Evolutionary conservation across 345 rosid genomes (phyloP).

Genomic region (Camelina neglecta): DNA sequence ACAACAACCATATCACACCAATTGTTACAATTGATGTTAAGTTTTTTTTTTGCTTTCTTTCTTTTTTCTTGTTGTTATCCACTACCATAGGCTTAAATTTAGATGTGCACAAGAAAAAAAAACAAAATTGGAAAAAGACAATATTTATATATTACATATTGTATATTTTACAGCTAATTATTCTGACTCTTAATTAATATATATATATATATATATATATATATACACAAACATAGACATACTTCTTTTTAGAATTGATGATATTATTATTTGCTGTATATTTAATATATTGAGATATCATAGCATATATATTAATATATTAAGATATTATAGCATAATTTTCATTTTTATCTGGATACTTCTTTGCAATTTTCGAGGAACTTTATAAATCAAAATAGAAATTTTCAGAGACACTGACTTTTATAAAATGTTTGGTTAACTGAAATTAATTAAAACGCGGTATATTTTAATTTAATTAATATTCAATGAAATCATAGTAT

Average conservation of each 20-base stretch:
- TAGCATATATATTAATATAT: background rate
- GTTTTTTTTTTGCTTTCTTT: slow-evolving; percentile 12
- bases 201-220: background rate
- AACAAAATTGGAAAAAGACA: slow-evolving; percentile 14
- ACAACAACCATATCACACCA: slow-evolving; percentile 22
- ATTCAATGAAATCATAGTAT: slow-evolving; percentile 2
- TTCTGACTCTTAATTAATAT: background rate
- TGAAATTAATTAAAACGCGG: slow-evolving; percentile 13
- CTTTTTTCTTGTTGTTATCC: slow-evolving; percentile 33
- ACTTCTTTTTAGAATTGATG: background rate
- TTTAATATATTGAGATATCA: background rate
- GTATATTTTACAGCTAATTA: slow-evolving; percentile 33
- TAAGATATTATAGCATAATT: background rate
- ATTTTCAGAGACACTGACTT: slow-evolving; percentile 32
- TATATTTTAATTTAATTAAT: slow-evolving; percentile 1
- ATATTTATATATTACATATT: background rate
- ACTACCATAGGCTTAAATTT: slow-evolving; percentile 37
- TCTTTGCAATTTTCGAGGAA: background rate
- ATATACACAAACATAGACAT: slow-evolving; percentile 10
- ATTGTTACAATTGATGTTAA: slow-evolving; percentile 30
- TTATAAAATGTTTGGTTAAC: background rate
- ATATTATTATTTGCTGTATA: background rate
- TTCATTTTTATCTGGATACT: slow-evolving; percentile 8
- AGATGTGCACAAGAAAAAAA: slow-evolving; percentile 25
- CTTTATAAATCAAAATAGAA: background rate